Conservation (phyloP, 2,329 filamentous ascomycete species). For the Trichoderma atrobrunneum region DNA sequence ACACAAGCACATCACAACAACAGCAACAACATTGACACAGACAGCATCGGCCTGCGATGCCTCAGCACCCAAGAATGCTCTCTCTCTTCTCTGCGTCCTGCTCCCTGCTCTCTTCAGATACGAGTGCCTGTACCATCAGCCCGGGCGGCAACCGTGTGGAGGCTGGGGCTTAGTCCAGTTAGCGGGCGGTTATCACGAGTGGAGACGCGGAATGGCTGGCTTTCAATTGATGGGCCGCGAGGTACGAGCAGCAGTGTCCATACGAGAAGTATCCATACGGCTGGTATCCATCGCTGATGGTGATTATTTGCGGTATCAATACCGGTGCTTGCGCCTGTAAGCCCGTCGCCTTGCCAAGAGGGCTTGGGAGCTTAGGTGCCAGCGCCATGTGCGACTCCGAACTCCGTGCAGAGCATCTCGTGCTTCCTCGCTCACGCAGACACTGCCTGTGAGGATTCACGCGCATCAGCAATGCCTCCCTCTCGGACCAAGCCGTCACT, state of each 20-base stretch:
- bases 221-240: neutral
- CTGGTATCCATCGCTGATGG: constrained; percentile 5
- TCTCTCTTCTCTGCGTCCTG: neutral
- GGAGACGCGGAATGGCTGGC: constrained; percentile 5
- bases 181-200: constrained; percentile 18
- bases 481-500: neutral
- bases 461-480: neutral
- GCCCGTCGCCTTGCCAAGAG: constrained; percentile 9
- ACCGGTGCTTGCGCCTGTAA: neutral
- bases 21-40: neutral
- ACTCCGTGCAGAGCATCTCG: neutral
- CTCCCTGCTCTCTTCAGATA: constrained; percentile 1
- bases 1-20: neutral
- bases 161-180: constrained; percentile 18
- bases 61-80: constrained; percentile 3
- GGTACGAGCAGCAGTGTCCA: neutral
- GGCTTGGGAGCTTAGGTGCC: neutral
- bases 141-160: constrained; percentile 19
- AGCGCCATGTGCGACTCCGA: neutral
- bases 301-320: neutral
- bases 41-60: neutral
- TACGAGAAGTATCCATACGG: constrained; percentile 13
- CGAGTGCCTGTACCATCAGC: constrained; percentile 12
- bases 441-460: neutral
- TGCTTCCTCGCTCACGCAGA: neutral